A percentile compares a stretch with the other conserved stretches of the same genome.
These are phyloP conservation scores for Penicillium salamii DNA, from an alignment of 495 filamentous ascomycete genomes.

Conservation along the genomic window DNA sequence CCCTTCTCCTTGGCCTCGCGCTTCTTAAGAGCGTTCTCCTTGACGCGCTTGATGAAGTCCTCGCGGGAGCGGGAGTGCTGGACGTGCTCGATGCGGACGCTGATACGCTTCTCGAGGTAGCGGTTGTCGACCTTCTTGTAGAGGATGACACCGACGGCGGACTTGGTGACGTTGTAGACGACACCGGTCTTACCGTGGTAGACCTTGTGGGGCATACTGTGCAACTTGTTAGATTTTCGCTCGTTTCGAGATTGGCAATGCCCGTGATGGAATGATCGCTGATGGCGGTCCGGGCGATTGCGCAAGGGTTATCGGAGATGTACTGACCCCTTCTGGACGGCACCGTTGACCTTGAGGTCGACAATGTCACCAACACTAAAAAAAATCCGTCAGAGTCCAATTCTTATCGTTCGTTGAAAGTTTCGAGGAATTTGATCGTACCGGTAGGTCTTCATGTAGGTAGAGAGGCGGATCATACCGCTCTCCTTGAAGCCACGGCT, in stretches of 20 bases:
- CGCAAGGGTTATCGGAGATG: slow-evolving; percentile 17
- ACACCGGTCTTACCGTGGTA: slow-evolving; percentile 99
- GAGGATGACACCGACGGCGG: slow-evolving; percentile 92
- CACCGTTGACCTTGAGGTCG: slow-evolving; percentile 94
- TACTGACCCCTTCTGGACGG: slow-evolving; percentile 94
- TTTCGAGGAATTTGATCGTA: slow-evolving; percentile 38
- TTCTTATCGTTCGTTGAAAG: slow-evolving; percentile 20
- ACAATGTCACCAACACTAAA: slow-evolving; percentile 93
- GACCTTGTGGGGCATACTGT: slow-evolving; percentile 96
- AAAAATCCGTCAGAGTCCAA: slow-evolving; percentile 27
- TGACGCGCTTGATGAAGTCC: slow-evolving; percentile 93
- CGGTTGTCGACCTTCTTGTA: slow-evolving; percentile 98
- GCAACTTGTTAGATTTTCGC: slow-evolving; percentile 29
- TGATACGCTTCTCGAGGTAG: slow-evolving; percentile 99
- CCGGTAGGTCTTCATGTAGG: slow-evolving; percentile 90
- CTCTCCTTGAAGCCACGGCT: slow-evolving; percentile 88
- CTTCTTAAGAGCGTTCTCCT: slow-evolving; percentile 90
- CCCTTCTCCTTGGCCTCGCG: slow-evolving; percentile 88
- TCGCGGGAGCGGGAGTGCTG: slow-evolving; percentile 88
- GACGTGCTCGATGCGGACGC: slow-evolving; percentile 97
- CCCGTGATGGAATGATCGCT: neutral
- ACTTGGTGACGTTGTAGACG: slow-evolving; percentile 97
- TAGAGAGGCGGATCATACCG: slow-evolving; percentile 84
- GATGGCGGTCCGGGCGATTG: neutral
- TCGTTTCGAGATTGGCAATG: slow-evolving; percentile 6